Conservation (phyloP, 352 stramenopile genomes). For the Plasmopara halstedii region DNA sequence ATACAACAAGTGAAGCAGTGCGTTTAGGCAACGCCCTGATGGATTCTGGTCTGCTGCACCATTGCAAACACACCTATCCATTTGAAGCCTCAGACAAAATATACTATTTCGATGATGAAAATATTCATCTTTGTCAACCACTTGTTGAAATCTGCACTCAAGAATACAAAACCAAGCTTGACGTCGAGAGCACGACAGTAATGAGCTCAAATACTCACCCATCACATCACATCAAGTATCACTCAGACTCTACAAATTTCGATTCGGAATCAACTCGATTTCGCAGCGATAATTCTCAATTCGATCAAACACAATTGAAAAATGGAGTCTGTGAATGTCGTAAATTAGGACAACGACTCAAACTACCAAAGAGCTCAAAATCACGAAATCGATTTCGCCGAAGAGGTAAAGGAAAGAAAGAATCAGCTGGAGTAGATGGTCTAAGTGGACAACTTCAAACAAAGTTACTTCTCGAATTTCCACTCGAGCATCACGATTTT, state of each 20-base stretch:
- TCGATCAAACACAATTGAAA: constrained; percentile 32
- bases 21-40: constrained; percentile 61
- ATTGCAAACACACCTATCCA: constrained; percentile 37
- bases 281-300: constrained; percentile 22
- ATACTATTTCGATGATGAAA: constrained; percentile 45
- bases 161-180: not conserved
- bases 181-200: constrained; percentile 14
- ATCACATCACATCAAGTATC: constrained; percentile 25
- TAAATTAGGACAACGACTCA: constrained; percentile 50
- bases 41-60: constrained; percentile 48
- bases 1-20: constrained; percentile 30
- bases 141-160: constrained; percentile 23
- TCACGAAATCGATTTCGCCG: too few species aligned
- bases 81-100: constrained; percentile 33
- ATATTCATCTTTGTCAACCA: constrained; percentile 44
- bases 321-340: constrained; percentile 43
- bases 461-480: too few species aligned
- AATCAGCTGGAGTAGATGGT: too few species aligned
- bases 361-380: too few species aligned
- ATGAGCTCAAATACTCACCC: constrained; percentile 12
- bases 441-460: too few species aligned
- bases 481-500: too few species aligned
- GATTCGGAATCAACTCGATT: constrained; percentile 18
- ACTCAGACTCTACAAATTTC: constrained; percentile 31
- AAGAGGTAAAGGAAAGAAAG: too few species aligned